Evolutionary conservation across 148 eudicot species (phyloP).

Genomic region (Drosera capensis): DNA sequence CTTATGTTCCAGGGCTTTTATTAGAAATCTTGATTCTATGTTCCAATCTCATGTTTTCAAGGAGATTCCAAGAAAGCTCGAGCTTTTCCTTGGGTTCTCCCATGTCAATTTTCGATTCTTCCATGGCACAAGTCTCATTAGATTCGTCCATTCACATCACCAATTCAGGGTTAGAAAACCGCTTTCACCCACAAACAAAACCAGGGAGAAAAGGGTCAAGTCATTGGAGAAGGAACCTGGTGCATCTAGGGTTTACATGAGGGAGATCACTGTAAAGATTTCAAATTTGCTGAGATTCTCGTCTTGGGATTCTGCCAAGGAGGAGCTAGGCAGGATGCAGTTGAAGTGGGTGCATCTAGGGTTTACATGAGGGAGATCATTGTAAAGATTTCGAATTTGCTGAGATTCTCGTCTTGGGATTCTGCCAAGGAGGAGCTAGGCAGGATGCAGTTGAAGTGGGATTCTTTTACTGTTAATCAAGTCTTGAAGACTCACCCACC

Average conservation of each 20-base stretch:
- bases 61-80: slow-evolving; percentile 6
- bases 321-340: slow-evolving; percentile 23
- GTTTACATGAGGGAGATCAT: slow-evolving; percentile 39
- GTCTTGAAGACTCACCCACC: slow-evolving; percentile 86
- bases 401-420: slow-evolving; percentile 63
- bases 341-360: slow-evolving; percentile 23
- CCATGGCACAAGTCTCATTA: slow-evolving; percentile 4
- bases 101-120: neutral
- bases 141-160: slow-evolving; percentile 11
- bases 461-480: slow-evolving; percentile 68
- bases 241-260: slow-evolving; percentile 33
- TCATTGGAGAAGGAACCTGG: slow-evolving; percentile 16
- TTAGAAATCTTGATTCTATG: too few species aligned
- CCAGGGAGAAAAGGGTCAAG: slow-evolving; percentile 12
- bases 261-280: slow-evolving; percentile 29
- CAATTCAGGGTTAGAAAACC: slow-evolving; percentile 7
- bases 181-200: slow-evolving; percentile 7
- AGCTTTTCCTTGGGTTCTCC: neutral
- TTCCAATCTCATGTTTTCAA: slow-evolving; percentile 8
- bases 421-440: slow-evolving; percentile 45
- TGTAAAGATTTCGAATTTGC: slow-evolving; percentile 32
- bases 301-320: slow-evolving; percentile 63
- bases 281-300: slow-evolving; percentile 48
- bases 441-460: slow-evolving; percentile 45
- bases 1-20: too few species aligned